Base-by-base conservation (phyloP, 106 monocot species). In the Dioscorea alata region DNA sequence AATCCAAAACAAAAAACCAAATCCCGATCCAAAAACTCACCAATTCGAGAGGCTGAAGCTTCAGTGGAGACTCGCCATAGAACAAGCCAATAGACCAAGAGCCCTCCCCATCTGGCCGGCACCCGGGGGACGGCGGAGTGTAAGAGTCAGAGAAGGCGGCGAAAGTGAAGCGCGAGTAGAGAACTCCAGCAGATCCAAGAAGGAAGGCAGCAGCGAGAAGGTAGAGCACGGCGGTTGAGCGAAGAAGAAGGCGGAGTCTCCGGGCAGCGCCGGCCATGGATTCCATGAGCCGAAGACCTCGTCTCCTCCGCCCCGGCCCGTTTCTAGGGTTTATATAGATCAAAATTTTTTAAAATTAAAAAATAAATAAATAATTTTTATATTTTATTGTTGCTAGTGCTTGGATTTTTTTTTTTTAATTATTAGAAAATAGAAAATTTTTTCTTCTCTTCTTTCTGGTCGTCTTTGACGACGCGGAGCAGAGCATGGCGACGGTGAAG, bases 21-120 rank as follows among this genome's bases (percentile, higher is more conserved):
- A 62, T 25, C 48, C 53, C 8, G 33, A 66, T 18, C 61, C 6
- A 12, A 59, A 14, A 14, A n/a, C 59, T 75, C 42, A 92, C 92
- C 18, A 69, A 59, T 69, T 95, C 94, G 56, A 95, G 91, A 8
- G 94, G 94, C 16, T 74, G 59, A 50, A 95, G 81, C 69, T 72
- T 68, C 68, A 95, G 76, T 10, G 94, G 94, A 9, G 90, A 88
- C 62, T 86, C 78, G 4, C 94, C 91, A 61, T 80, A 88, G 84
- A 88, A 95, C 62, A 95, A 50, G n/a, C 94, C 94, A 60, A 88
- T 69, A 57, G 91, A 87, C 94, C 94, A 95, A 1, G 94, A 95
- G 5, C 94, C 94, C 68, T 95, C 94, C 14, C 86, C 83, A 57
- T 95, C 94, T 25, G 79, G 80, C 13, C 60, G 73, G 73, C 94